Evolutionary conservation across 352 stramenopile genomes (phyloP), one percentile per base, ranked within the genome.

Genomic region (Phytopythium vexans): DNA sequence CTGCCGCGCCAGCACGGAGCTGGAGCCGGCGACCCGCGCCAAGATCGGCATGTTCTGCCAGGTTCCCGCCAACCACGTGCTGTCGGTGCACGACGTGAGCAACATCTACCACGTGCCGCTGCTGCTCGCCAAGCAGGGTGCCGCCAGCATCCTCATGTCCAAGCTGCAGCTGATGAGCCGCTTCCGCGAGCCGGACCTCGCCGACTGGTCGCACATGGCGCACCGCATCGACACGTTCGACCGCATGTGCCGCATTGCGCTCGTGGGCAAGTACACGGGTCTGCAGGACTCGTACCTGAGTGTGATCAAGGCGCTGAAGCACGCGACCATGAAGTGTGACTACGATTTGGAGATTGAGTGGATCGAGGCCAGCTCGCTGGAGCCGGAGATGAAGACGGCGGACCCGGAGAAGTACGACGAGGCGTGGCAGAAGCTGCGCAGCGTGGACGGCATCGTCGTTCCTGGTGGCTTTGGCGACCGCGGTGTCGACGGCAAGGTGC

Each of bases 61-160:
- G 68, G 96, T 99, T 10, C 88, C 82, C 41, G 79, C 89, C 14
- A 86, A 88, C 45, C 84, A 97, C 74, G 97, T 99, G 40, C 76
- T 99, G 8, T 98, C 88, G 43, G 96, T 99, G 36, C 96, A 99
- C 80, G 97, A 99, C 61, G 97, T 99, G 46, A 97, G 82, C 71
- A 99, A 99, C 85, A 99, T 99, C 48, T 99, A 99, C 72, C 97
- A 99, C 79, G 98, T 99, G 12, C 97, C 97, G 36, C 62, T 99
- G 42, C 77, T 99, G 37, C 74, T 99, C 49, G 70, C 96, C 53
- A 86, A 99, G 72, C 98, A 99, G 69, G 91, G 94, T 31, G 85
- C 81, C 6, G 84, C 98, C 21, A 96, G 97, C 74, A 90, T 89
- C 40, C 90, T 99, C 48, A 77, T 99, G 51, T 86, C 82, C 50